phyloP scores from a whole-genome alignment of 495 filamentous ascomycete species.

The Lepraria neglecta region DNA sequence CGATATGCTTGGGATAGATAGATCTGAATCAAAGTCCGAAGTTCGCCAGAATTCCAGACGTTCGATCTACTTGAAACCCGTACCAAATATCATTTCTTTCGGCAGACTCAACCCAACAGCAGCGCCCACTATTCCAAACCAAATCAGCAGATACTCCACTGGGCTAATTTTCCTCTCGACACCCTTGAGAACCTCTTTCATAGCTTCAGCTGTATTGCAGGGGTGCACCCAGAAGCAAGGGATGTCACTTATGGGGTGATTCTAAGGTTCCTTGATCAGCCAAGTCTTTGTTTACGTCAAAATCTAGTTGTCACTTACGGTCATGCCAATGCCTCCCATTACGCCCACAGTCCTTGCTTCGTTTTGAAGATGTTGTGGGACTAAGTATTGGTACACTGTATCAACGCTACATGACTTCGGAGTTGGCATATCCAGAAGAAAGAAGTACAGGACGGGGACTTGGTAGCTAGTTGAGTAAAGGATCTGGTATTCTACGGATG shows the following conservation, averaged over 20 bases:
- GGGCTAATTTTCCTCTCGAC: slow-evolving; percentile 44
- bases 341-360: slow-evolving; percentile 53
- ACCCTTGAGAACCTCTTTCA: slow-evolving; percentile 45
- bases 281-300: slow-evolving; percentile 34
- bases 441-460: slow-evolving; percentile 49
- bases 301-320: slow-evolving; percentile 47
- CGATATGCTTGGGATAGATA: background rate
- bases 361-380: slow-evolving; percentile 56
- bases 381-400: slow-evolving; percentile 60
- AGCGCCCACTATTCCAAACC: slow-evolving; percentile 71
- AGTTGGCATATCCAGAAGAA: slow-evolving; percentile 54
- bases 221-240: slow-evolving; percentile 81
- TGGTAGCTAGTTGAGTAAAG: slow-evolving; percentile 45
- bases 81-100: slow-evolving; percentile 20
- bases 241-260: slow-evolving; percentile 68
- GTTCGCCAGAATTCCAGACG: background rate
- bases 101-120: slow-evolving; percentile 69
- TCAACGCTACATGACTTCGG: slow-evolving; percentile 57
- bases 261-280: slow-evolving; percentile 52
- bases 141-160: slow-evolving; percentile 67
- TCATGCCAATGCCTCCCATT: slow-evolving; percentile 70
- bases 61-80: background rate
- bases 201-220: slow-evolving; percentile 74
- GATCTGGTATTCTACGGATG: slow-evolving; percentile 48
- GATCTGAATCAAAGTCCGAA: background rate